These are phyloP conservation scores for Capsicum rhomboideum DNA, from an alignment of 257 asterid species.

Conservation along the genomic window DNA sequence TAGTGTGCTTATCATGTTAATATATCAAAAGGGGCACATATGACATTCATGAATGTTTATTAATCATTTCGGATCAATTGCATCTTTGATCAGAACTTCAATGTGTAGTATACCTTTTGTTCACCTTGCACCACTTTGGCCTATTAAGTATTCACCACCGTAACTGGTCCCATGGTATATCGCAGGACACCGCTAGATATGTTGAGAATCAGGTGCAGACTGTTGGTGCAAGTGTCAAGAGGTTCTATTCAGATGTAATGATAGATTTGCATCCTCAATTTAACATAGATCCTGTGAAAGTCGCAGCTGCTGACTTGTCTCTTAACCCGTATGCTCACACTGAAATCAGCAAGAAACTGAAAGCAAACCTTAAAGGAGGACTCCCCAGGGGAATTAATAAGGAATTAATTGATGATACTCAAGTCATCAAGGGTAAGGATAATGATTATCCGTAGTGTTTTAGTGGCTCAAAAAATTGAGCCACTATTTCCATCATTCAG, in stretches of 20 bases:
- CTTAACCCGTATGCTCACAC: conserved; percentile 31
- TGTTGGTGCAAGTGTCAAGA: conserved; percentile 65
- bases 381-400: conserved; percentile 16
- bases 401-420: conserved; percentile 23
- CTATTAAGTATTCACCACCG: neutral
- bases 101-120: neutral
- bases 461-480: neutral
- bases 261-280: conserved; percentile 50
- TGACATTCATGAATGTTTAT: neutral
- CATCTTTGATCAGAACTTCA: neutral
- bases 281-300: conserved; percentile 37
- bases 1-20: neutral
- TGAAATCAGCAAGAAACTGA: conserved; percentile 33
- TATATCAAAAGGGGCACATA: neutral
- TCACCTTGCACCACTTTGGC: neutral
- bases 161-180: neutral
- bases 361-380: conserved; percentile 19
- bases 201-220: conserved; percentile 69
- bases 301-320: conserved; percentile 38
- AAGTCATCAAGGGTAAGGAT: conserved; percentile 23
- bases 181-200: conserved; percentile 67
- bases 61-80: neutral
- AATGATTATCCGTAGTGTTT: neutral
- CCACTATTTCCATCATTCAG: neutral
- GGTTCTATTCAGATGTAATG: conserved; percentile 68